Evolutionary conservation across 1,139 yeast species (phyloP).

Genomic region (Hyphopichia wangnamkhiaoensis): DNA sequence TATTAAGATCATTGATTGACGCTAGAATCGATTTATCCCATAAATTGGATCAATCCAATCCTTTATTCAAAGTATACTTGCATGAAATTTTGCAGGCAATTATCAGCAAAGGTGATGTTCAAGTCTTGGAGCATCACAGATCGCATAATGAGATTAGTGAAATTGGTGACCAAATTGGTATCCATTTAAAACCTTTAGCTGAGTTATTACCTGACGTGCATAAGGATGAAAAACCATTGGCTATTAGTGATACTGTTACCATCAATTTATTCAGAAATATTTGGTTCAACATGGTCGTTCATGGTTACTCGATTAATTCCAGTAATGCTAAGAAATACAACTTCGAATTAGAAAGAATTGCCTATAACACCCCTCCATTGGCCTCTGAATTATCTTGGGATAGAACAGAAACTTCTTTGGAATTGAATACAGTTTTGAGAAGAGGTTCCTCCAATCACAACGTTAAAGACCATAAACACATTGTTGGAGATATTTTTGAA

Average conservation of each 20-base stretch:
- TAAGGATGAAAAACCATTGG: slow-evolving; percentile 35
- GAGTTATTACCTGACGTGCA: slow-evolving; percentile 63
- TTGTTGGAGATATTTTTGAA: slow-evolving; percentile 52
- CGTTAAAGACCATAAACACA: slow-evolving; percentile 72
- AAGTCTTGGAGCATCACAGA: slow-evolving; percentile 76
- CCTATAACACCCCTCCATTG: slow-evolving; percentile 86
- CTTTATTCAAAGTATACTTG: slow-evolving; percentile 59
- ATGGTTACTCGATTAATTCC: slow-evolving; percentile 75
- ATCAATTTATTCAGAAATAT: slow-evolving; percentile 73
- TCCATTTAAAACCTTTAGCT: slow-evolving; percentile 74
- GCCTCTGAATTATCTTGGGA: slow-evolving; percentile 87
- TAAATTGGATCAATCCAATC: slow-evolving; percentile 34
- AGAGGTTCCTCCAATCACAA: slow-evolving; percentile 87
- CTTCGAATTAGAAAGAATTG: slow-evolving; percentile 64
- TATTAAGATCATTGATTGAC: slow-evolving; percentile 39
- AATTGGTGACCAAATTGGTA: slow-evolving; percentile 73
- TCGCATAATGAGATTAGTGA: slow-evolving; percentile 76
- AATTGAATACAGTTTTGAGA: slow-evolving; percentile 85
- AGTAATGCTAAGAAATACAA: slow-evolving; percentile 50
- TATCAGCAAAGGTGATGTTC: slow-evolving; percentile 80
- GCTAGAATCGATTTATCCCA: slow-evolving; percentile 58
- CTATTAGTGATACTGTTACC: slow-evolving; percentile 45
- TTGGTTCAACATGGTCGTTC: slow-evolving; percentile 94
- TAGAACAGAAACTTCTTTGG: slow-evolving; percentile 88
- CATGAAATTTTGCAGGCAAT: slow-evolving; percentile 67